Conservation (phyloP, 1,284 basidiomycete species). For the Hypsizygus ulmarius region DNA sequence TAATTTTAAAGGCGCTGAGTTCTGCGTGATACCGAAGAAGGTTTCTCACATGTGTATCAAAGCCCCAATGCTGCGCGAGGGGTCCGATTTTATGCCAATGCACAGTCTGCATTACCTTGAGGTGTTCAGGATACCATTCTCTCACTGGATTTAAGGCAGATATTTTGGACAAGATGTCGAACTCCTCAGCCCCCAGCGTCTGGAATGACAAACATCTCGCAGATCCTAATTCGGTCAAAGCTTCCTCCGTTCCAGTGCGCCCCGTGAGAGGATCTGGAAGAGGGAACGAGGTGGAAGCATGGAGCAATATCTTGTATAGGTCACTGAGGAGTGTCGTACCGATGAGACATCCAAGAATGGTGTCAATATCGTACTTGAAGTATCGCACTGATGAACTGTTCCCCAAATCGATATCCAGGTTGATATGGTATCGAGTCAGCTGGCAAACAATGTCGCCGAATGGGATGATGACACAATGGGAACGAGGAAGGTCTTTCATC, state of each 20-base stretch:
- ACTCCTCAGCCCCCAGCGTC: slow-evolving; percentile 28
- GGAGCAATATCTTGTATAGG: slow-evolving; percentile 42
- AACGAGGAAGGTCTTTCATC: slow-evolving; percentile 11
- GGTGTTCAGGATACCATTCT: slow-evolving; percentile 37
- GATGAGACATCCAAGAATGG: slow-evolving; percentile 35
- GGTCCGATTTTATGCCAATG: slow-evolving; percentile 28
- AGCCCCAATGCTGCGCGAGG: slow-evolving; percentile 32
- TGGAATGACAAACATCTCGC: slow-evolving; percentile 40
- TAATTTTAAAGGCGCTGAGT: slow-evolving; percentile 10
- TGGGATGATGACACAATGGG: slow-evolving; percentile 35
- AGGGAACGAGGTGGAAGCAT: slow-evolving; percentile 41
- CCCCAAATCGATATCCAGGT: slow-evolving; percentile 11
- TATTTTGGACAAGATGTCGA: slow-evolving; percentile 33
- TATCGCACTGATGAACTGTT: slow-evolving; percentile 19
- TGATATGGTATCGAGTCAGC: slow-evolving; percentile 23
- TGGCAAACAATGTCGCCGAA: slow-evolving; percentile 25
- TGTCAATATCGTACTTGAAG: slow-evolving; percentile 39
- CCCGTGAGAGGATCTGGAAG: slow-evolving; percentile 45
- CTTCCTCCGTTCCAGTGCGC: slow-evolving; percentile 45
- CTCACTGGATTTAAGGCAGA: slow-evolving; percentile 32
- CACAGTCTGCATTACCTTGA: slow-evolving; percentile 38
- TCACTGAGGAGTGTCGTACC: slow-evolving; percentile 33
- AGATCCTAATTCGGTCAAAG: slow-evolving; percentile 37
- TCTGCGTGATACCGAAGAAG: slow-evolving; percentile 31
- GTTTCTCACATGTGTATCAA: slow-evolving; percentile 22